Evolutionary conservation across 768 basidiomycete species (phyloP).

Genomic region (Tricholoma matsutake): DNA sequence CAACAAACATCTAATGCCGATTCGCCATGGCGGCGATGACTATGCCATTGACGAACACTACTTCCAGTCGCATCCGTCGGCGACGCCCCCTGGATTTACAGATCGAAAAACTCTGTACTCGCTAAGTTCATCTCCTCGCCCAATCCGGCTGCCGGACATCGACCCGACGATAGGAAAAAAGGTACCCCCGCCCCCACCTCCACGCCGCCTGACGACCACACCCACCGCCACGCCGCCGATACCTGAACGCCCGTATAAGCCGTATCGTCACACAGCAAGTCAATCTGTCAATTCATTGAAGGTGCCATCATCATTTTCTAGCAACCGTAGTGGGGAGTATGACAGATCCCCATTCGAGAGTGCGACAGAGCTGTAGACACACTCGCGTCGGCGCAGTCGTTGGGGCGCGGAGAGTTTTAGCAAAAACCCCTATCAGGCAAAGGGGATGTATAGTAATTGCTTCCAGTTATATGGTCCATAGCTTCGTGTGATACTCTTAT

Average conservation of each 20-base stretch:
- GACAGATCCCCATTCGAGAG: slow-evolving; percentile 68
- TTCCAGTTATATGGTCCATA: slow-evolving; percentile 46
- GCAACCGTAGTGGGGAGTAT: slow-evolving; percentile 27
- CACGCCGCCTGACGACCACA: slow-evolving; percentile 41
- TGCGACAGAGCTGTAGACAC: slow-evolving; percentile 41
- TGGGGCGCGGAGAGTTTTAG: slow-evolving; percentile 52
- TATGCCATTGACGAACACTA: slow-evolving; percentile 16
- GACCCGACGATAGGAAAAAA: slow-evolving; percentile 34
- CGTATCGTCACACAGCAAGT: slow-evolving; percentile 16
- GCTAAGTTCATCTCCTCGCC: slow-evolving; percentile 11
- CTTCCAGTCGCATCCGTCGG: slow-evolving; percentile 10
- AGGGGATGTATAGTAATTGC: slow-evolving; percentile 66
- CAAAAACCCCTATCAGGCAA: slow-evolving; percentile 66
- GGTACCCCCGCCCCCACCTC: slow-evolving; percentile 65
- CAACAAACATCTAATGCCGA: slow-evolving; percentile 26
- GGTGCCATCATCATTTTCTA: slow-evolving; percentile 32
- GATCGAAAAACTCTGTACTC: slow-evolving; percentile 5
- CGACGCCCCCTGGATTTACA: not conserved
- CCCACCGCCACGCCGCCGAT: slow-evolving; percentile 40
- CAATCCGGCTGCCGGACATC: slow-evolving; percentile 21
- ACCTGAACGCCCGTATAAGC: slow-evolving; percentile 39
- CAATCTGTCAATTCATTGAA: slow-evolving; percentile 16
- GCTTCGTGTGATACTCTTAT: not conserved
- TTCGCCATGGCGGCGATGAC: slow-evolving; percentile 10
- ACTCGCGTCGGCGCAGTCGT: slow-evolving; percentile 12